Evolutionary conservation across 2,329 filamentous ascomycete species (phyloP).

Genomic region (Alternaria consortialis): DNA sequence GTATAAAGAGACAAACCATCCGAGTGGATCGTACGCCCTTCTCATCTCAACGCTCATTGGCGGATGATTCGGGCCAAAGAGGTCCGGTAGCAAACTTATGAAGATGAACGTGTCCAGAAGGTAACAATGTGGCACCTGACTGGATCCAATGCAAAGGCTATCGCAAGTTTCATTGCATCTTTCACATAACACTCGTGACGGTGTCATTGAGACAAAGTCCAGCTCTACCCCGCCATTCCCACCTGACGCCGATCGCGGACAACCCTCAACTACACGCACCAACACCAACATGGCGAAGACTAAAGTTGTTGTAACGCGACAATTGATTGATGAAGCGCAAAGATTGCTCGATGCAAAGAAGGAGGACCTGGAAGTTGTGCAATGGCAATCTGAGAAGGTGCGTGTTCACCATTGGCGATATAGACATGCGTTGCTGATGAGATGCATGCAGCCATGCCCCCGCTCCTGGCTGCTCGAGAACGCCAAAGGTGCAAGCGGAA

Average conservation of each 20-base stretch:
- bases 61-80: slow-evolving; percentile 31
- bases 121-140: background rate
- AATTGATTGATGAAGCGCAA: slow-evolving; percentile 36
- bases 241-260: slow-evolving; percentile 25
- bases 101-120: background rate
- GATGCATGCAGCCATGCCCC: slow-evolving; percentile 33
- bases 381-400: slow-evolving; percentile 43
- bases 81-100: background rate
- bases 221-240: slow-evolving; percentile 28
- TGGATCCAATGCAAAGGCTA: slow-evolving; percentile 18
- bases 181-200: background rate
- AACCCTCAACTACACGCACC: slow-evolving; percentile 15
- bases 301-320: slow-evolving; percentile 43
- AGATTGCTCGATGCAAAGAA: slow-evolving; percentile 28
- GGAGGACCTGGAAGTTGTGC: slow-evolving; percentile 34
- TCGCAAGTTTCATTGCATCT: slow-evolving; percentile 22
- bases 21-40: background rate
- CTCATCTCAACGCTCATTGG: slow-evolving; percentile 24
- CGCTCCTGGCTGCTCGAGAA: slow-evolving; percentile 42
- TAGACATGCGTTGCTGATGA: slow-evolving; percentile 7
- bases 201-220: slow-evolving; percentile 3
- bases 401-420: background rate
- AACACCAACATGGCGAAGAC: slow-evolving; percentile 31
- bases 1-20: background rate
- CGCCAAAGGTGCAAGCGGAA: slow-evolving; percentile 33